Evolutionary conservation across 208 protist species (phyloP), one percentile per base, ranked within the genome.

Genomic region (Sergeia podlipaevii): DNA sequence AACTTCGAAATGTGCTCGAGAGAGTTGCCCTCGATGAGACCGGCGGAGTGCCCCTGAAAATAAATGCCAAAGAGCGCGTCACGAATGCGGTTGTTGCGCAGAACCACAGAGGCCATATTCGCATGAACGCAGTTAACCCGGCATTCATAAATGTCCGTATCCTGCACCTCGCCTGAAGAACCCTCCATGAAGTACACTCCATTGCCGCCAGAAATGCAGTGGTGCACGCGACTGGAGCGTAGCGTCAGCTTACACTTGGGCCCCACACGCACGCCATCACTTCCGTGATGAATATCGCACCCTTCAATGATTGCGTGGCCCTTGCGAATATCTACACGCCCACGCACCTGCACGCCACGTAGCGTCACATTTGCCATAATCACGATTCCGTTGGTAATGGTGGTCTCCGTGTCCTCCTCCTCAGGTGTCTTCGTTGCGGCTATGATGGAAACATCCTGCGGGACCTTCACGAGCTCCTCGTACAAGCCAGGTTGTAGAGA

Each of bases 131-230:
- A 85, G 56, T 89, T 86, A 6, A 95, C 85, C 44, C 89, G 81
- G 61, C 80, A 89, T 28, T 85, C 79, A 55, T 87, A 86, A 50
- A 95, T 75, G 57, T 95, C 89, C 7, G 66, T 86, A 49, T 95
- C 77, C 34, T 67, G 41, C 37, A 95, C 77, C 50, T 77, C 65
- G 6, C 79, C 89, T 1, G 59, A 57, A 4, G 78, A 77, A n/a
- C 69, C 78, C 13, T 63, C 47, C 58, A 74, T 77, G 36, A 93
- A 80, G 68, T 93, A 93, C 29, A 95, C 71, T 1, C 89, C 85
- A 51, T 88, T 75, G 15, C 89, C 89, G 5, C 85, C 80, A 10
- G 54, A 65, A 34, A 51, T 58, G 65, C 74, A 83, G 69, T 93
- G 75, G 58, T 93, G 82, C 8, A 95, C 68, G 23, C 73, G 69